These are phyloP conservation scores for Iberis pinnata DNA, from an alignment of 345 rosid species.

Conservation along the genomic window DNA sequence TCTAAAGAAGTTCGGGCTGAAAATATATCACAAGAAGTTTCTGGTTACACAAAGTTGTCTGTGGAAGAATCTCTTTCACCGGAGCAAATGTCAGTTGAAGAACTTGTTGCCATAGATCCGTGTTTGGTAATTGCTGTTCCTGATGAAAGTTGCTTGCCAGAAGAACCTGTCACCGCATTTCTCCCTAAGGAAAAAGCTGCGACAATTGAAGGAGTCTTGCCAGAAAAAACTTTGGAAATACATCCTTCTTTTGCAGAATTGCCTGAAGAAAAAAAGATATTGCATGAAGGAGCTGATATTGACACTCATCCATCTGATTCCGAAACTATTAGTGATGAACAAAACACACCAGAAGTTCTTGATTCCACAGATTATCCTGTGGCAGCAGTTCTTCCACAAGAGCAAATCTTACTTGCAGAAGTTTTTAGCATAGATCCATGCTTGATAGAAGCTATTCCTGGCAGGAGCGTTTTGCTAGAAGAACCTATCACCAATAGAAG, in stretches of 20 bases:
- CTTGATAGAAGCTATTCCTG: conserved; percentile 9
- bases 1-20: conserved; percentile 10
- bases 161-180: conserved; percentile 12
- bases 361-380: background rate
- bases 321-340: conserved; percentile 16
- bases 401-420: conserved; percentile 3
- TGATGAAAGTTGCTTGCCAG: conserved; percentile 7
- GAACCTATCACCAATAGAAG: conserved; percentile 4
- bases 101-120: conserved; percentile 2
- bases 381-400: conserved; percentile 11
- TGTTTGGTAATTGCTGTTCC: conserved; percentile 5
- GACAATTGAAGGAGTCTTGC: background rate
- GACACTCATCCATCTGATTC: background rate
- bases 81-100: conserved; percentile 12
- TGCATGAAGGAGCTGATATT: conserved; percentile 14
- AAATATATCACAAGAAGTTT: background rate
- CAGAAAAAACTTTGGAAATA: conserved; percentile 13
- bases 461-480: conserved; percentile 12
- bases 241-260: conserved; percentile 9
- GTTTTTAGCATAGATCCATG: conserved; percentile 8
- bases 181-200: conserved; percentile 3
- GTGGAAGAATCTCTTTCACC: background rate
- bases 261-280: conserved; percentile 4
- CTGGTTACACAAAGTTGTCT: background rate
- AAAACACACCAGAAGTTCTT: conserved; percentile 2